phyloP scores from a whole-genome alignment of 2,329 filamentous ascomycete species.

The Scleromitrula shiraiana region DNA sequence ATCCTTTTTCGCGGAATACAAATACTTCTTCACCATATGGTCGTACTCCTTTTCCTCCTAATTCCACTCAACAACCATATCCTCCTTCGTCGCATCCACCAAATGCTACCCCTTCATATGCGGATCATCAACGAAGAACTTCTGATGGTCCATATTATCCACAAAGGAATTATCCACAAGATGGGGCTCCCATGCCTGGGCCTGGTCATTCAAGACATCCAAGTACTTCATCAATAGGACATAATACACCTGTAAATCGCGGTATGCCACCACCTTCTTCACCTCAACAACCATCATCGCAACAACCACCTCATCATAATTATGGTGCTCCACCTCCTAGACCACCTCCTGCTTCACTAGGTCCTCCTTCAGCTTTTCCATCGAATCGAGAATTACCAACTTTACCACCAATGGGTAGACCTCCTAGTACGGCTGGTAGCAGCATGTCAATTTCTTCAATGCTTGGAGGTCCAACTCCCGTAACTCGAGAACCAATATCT shows the following conservation, averaged over 20 bases:
- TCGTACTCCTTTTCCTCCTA: slow-evolving; percentile 25
- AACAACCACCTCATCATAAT: slow-evolving; percentile 26
- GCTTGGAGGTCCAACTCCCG: slow-evolving; percentile 47
- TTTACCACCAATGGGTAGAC: slow-evolving; percentile 43
- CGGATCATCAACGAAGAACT: slow-evolving; percentile 29
- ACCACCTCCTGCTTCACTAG: slow-evolving; percentile 34
- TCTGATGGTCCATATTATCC: slow-evolving; percentile 28
- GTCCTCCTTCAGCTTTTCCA: slow-evolving; percentile 35
- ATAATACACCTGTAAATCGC: slow-evolving; percentile 26
- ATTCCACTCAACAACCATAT: slow-evolving; percentile 22
- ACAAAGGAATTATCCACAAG: slow-evolving; percentile 25
- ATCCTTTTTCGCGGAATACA: slow-evolving; percentile 27
- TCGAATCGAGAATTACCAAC: slow-evolving; percentile 47
- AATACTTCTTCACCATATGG: slow-evolving; percentile 29
- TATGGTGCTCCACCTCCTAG: slow-evolving; percentile 31
- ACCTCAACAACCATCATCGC: slow-evolving; percentile 36
- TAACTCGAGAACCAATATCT: slow-evolving; percentile 37
- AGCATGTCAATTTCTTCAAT: slow-evolving; percentile 72
- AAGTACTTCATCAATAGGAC: slow-evolving; percentile 28
- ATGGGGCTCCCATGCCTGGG: slow-evolving; percentile 23
- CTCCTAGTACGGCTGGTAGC: slow-evolving; percentile 37
- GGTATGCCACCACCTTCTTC: slow-evolving; percentile 43
- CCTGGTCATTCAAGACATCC: slow-evolving; percentile 27
- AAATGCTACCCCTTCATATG: slow-evolving; percentile 21
- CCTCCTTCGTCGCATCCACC: slow-evolving; percentile 28